Evolutionary conservation across 257 asterid genomes (phyloP), one percentile per base, ranked within the genome.

Genomic region (Catharanthus roseus): DNA sequence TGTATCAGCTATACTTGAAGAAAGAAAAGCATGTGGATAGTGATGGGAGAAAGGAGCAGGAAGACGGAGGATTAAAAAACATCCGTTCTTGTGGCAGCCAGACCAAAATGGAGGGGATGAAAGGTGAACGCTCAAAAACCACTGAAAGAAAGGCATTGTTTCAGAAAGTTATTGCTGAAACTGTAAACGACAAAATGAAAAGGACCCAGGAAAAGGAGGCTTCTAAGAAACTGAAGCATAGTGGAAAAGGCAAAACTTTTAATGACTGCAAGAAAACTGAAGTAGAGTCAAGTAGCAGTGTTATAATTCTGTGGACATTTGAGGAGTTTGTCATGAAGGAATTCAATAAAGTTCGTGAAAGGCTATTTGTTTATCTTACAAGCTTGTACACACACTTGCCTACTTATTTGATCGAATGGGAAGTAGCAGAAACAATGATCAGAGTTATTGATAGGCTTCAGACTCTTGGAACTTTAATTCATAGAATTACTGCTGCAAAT

Each of bases 351-450:
- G 24, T 36, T 67, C 39, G 70, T 42, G 55, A 79, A 10, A 69
- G 36, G 11, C 63, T 92, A 21, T 60, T 74, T 29, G 33, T 45
- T 47, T 83, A 81, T 65, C 70, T 82, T n/a, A 72, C 78, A 13
- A 89, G 82, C 75, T 66, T 91, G 74, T 80, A 60, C 77, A 82
- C 88, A 0, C 90, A 91, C 75, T n/a, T 91, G 85, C 96, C 97
- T 33, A 84, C 92, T 53, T 44, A 76, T 19, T 63, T 38, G 18
- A 77, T 91, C 57, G 70, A 83, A 11, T 24, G 57, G 47, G 72
- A 67, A 61, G 74, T 71, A n/a, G 83, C 81, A 29, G 72, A 65
- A 33, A 33, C 70, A 77, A 85, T 89, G 86, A 38, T 65, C 21
- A 73, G 53, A 72, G 79, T 65, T 68, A 53, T 76, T 29, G 74